Evolutionary conservation across 73 alveolate species (phyloP).

Genomic region (Stentor coeruleus): DNA sequence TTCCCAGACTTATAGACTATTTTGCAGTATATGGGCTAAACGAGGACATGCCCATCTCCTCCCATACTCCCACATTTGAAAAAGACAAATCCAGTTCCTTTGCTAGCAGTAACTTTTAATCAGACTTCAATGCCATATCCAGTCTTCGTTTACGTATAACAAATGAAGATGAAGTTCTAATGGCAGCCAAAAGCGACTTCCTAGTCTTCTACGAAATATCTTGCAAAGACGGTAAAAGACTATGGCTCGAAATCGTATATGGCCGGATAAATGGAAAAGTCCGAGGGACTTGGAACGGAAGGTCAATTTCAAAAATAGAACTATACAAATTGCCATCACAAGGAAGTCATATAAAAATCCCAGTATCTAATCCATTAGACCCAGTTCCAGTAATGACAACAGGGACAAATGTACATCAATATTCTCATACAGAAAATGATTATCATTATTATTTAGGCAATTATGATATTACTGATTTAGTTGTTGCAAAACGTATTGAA

Average conservation of each 20-base stretch:
- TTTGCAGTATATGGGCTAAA: slow-evolving; percentile 30
- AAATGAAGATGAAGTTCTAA: slow-evolving; percentile 21
- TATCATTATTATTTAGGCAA: slow-evolving; percentile 17
- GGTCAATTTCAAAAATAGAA: slow-evolving; percentile 13
- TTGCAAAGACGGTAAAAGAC: slow-evolving; percentile 20
- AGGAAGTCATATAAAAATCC: slow-evolving; percentile 11
- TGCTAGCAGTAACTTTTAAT: slow-evolving; percentile 5
- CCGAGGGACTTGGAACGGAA: slow-evolving; percentile 11
- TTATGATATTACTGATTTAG: slow-evolving; percentile 14
- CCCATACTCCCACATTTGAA: not conserved
- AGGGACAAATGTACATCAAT: not conserved
- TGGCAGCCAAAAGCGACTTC: slow-evolving; percentile 9
- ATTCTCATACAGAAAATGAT: slow-evolving; percentile 16
- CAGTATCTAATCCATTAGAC: slow-evolving; percentile 1
- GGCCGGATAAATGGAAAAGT: slow-evolving; percentile 15
- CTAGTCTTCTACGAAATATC: slow-evolving; percentile 5
- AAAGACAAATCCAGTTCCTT: not conserved
- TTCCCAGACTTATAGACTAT: slow-evolving; percentile 28
- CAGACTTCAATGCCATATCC: slow-evolving; percentile 23
- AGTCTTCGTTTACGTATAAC: slow-evolving; percentile 17
- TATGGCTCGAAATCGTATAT: slow-evolving; percentile 24
- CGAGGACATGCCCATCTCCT: not conserved
- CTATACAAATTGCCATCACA: not conserved
- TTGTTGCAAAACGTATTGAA: slow-evolving; percentile 8
- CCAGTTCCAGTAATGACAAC: slow-evolving; percentile 10